Base-by-base conservation (phyloP, 2,329 filamentous ascomycete genomes). In the Scolecobasidium constrictum region DNA sequence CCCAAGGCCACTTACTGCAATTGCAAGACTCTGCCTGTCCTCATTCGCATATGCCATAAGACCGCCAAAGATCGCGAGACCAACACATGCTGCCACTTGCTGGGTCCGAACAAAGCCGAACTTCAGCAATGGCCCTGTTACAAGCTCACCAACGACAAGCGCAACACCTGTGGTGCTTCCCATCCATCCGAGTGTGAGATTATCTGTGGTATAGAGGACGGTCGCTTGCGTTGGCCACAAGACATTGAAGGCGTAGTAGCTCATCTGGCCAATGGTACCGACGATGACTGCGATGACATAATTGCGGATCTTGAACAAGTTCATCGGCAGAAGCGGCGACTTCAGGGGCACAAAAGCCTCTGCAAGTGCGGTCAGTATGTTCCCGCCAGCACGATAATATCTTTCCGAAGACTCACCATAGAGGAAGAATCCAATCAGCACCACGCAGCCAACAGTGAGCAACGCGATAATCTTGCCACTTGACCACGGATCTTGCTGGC, bases 231-330 rank as follows among this genome's bases (percentile, higher is more conserved):
- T 31, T 2, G 67, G 68, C 61, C 66, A 68, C 9, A 70, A 56
- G 11, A 66, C 57, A 7, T 59, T 65, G 43, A 71, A 52, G 12
- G 57, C 59, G 52, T 64, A 69, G 52, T 65, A 71, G 6, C 67
- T 53, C 59, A 66, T 65, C 21, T 60, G 61, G 13, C 59, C 61
- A 37, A 67, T 57, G 4, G 57, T 57, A 2, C 62, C 65, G 34
- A 61, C 55, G 28, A 66, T 56, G 38, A 67, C 56, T 39, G 60
- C 64, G 26, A 61, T 52, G 47, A 61, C 68, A 1, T 58, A 57
- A 4, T 56, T 47, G 42, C 34, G 34, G 12, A 67, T 62, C 31
- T 52, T 55, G 55, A 69, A 66, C 38, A 71, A 53, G n/a, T 55
- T 54, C 2, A 57, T 57, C 2, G 67, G 65, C 49, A 70, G 61